These are phyloP conservation scores for Colletotrichum somersetense DNA, from an alignment of 2,329 filamentous ascomycete genomes.

Conservation along the genomic window DNA sequence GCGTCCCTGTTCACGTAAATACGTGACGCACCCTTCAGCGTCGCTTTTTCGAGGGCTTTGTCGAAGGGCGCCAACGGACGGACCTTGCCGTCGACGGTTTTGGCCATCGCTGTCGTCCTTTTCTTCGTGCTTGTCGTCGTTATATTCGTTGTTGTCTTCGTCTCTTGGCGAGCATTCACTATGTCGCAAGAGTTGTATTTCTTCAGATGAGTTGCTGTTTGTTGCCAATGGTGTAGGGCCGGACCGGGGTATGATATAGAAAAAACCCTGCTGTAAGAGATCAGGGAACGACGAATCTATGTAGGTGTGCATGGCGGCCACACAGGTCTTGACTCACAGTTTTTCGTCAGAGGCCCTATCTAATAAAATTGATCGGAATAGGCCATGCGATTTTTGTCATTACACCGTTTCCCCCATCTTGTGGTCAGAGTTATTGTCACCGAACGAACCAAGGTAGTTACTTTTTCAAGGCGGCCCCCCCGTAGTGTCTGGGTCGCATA, in stretches of 20 bases:
- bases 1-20: conserved; percentile 63
- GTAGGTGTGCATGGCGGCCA: background rate
- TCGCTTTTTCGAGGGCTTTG: conserved; percentile 57
- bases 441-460: too few relatives aligned
- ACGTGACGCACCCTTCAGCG: conserved; percentile 58
- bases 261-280: conserved; percentile 24
- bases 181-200: background rate
- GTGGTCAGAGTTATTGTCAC: background rate
- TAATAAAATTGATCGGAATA: too few relatives aligned
- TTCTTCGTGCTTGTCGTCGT: background rate
- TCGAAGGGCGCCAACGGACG: conserved; percentile 55
- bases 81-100: conserved; percentile 49
- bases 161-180: background rate
- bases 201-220: conserved; percentile 1
- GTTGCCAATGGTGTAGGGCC: conserved; percentile 24
- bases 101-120: conserved; percentile 14
- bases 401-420: background rate
- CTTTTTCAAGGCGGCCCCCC: too few relatives aligned
- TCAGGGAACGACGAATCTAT: background rate
- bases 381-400: background rate
- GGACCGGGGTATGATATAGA: conserved; percentile 16
- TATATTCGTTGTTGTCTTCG: background rate
- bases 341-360: too few relatives aligned
- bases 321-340: background rate
- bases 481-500: too few relatives aligned